Evolutionary conservation across 768 basidiomycete species (phyloP).

Genomic region (Rickenella mellea): DNA sequence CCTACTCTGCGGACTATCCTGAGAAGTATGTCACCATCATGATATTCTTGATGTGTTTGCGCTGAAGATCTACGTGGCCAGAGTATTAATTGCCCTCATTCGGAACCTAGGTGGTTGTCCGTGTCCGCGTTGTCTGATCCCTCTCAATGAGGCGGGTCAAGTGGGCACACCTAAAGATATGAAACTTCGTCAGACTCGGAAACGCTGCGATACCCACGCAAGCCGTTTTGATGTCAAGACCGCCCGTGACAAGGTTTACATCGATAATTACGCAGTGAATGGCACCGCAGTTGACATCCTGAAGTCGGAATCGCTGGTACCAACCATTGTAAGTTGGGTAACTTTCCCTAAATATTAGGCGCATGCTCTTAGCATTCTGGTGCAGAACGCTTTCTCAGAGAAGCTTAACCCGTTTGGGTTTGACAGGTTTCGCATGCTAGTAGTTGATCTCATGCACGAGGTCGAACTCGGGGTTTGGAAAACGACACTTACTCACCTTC

Average conservation of each 20-base stretch:
- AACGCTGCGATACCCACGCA: neutral
- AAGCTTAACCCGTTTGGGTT: conserved; percentile 3
- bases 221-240: conserved; percentile 1
- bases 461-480: conserved; percentile 18
- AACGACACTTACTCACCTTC: conserved; percentile 13
- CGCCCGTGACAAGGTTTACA: conserved; percentile 6
- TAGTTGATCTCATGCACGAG: conserved; percentile 16
- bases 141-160: conserved; percentile 4
- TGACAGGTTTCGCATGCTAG: conserved; percentile 11
- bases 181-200: neutral
- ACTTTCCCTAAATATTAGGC: neutral
- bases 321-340: conserved; percentile 5
- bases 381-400: conserved; percentile 7
- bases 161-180: conserved; percentile 8
- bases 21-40: conserved; percentile 17
- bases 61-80: neutral
- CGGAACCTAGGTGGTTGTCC: conserved; percentile 12
- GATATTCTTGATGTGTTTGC: neutral
- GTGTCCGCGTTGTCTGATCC: conserved; percentile 12
- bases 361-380: neutral
- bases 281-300: conserved; percentile 3
- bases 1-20: conserved; percentile 15
- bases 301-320: conserved; percentile 7
- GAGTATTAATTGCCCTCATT: conserved; percentile 12
- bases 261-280: conserved; percentile 3